These are phyloP conservation scores for Yueomyces sp. DNA, from an alignment of 805 yeast genomes.

Conservation along the genomic window DNA sequence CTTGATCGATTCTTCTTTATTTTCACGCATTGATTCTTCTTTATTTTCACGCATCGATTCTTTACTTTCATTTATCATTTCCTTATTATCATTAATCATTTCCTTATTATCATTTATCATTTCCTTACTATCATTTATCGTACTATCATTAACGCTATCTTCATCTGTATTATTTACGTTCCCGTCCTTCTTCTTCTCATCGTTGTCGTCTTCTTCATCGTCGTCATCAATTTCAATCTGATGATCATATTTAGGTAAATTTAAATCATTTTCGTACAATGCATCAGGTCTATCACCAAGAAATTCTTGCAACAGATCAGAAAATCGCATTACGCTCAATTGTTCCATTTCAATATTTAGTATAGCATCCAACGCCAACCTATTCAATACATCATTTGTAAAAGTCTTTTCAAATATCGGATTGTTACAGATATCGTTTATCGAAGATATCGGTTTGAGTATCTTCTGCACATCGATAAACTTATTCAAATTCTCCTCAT, in stretches of 20 bases:
- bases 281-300: conserved; percentile 78
- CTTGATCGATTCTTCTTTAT: conserved; percentile 3
- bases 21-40: not conserved
- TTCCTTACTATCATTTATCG: not conserved
- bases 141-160: not conserved
- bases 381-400: conserved; percentile 38
- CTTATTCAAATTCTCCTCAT: conserved; percentile 30
- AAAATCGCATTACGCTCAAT: conserved; percentile 53
- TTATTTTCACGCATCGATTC: not conserved
- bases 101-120: not conserved
- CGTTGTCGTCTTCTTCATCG: conserved; percentile 6
- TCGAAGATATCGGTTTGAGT: conserved; percentile 66
- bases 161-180: not conserved
- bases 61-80: not conserved
- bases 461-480: conserved; percentile 43
- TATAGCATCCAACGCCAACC: conserved; percentile 59
- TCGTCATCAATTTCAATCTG: conserved; percentile 28
- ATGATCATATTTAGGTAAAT: conserved; percentile 59
- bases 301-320: conserved; percentile 61
- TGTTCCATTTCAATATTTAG: conserved; percentile 76
- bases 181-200: conserved; percentile 4
- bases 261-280: conserved; percentile 48
- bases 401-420: conserved; percentile 58
- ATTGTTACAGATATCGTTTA: conserved; percentile 64
- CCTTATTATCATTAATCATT: not conserved